Base-by-base conservation (phyloP, 306 rosid genomes). In the Vicia sativa region DNA sequence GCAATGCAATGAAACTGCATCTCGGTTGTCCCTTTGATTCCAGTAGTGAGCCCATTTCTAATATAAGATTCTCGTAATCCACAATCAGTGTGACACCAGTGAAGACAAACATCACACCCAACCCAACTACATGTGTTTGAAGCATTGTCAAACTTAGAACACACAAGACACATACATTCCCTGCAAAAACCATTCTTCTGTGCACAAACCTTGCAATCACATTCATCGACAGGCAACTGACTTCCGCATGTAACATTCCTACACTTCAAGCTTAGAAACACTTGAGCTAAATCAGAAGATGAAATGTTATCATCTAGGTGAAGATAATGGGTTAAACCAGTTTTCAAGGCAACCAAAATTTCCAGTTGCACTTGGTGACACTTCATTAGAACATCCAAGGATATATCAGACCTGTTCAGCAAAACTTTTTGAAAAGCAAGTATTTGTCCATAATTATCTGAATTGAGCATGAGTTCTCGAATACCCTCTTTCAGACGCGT, bases 1-100 rank as follows among this genome's bases (percentile, higher is more conserved):
- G 99, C 97, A 81, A 90, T 81, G 77, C 99, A 93, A 71, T 88
- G 97, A 78, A 90, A 93, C 81, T 93, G 97, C 99, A 93, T 93
- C 82, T 93, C 99, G 1, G 96, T 79, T 25, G 75, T 60, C 77
- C 95, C 96, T 63, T 82, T 87, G 11, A 80, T 73, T 49, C 89
- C 95, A 34, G 79, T 68, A 41, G 85, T 82, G 15, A 59, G 80
- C 44, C 96, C 99, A 77, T 88, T 93, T 82, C 97, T 87, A 70
- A 93, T 90, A 80, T 78, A 90, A 66, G 97, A 85, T 77, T 93
- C 87, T 29, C 89, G 85, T 63, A 93, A 73, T 43, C 86, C 99
- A 74, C 99, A 93, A 21, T 93, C 97, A 14, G 89, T 79, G 73
- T 93, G 99, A 81, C 96, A 90, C 99, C 99, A 93, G 62, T 93